Evolutionary conservation across 352 stramenopile genomes (phyloP).

Genomic region (Globisporangium nunn): DNA sequence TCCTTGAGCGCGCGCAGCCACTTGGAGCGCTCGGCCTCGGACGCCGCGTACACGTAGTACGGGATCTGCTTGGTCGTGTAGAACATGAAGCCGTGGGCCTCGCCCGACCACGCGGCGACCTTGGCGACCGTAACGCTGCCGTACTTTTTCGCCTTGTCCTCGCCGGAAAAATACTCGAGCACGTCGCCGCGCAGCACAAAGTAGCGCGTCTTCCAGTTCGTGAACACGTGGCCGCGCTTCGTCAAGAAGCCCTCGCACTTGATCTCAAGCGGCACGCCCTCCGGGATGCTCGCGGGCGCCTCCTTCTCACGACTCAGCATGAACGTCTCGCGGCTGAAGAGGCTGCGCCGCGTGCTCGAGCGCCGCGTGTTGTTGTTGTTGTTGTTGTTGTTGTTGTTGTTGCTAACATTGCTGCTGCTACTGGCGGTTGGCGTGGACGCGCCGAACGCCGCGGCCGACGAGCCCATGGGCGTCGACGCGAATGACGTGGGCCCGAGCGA

Average conservation of each 20-base stretch:
- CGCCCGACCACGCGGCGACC: slow-evolving; percentile 77
- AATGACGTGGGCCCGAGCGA: slow-evolving; percentile 55
- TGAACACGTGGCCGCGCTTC: slow-evolving; percentile 85
- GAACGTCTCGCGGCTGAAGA: slow-evolving; percentile 68
- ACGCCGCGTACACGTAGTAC: slow-evolving; percentile 86
- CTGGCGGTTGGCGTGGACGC: no score
- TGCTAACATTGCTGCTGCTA: no score
- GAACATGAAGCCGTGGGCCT: slow-evolving; percentile 87
- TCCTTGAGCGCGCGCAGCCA: slow-evolving; percentile 82
- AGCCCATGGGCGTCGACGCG: slow-evolving; percentile 10
- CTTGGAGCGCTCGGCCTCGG: slow-evolving; percentile 60
- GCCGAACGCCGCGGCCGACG: slow-evolving; percentile 3
- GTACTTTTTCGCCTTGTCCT: slow-evolving; percentile 83
- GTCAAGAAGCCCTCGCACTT: slow-evolving; percentile 80
- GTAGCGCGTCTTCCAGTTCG: slow-evolving; percentile 88
- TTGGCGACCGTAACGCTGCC: slow-evolving; percentile 84
- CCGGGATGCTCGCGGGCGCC: slow-evolving; percentile 47
- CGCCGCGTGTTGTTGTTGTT: slow-evolving; percentile 24
- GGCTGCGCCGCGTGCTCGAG: slow-evolving; percentile 57
- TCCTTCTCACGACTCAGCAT: slow-evolving; percentile 76
- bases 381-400: slow-evolving; percentile 1
- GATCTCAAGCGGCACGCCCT: slow-evolving; percentile 40
- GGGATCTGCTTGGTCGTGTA: slow-evolving; percentile 87
- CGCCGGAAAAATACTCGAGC: slow-evolving; percentile 78
- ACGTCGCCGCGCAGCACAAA: slow-evolving; percentile 80